Base-by-base conservation (phyloP, 805 yeast genomes). In the Metschnikowia amazonensis region DNA sequence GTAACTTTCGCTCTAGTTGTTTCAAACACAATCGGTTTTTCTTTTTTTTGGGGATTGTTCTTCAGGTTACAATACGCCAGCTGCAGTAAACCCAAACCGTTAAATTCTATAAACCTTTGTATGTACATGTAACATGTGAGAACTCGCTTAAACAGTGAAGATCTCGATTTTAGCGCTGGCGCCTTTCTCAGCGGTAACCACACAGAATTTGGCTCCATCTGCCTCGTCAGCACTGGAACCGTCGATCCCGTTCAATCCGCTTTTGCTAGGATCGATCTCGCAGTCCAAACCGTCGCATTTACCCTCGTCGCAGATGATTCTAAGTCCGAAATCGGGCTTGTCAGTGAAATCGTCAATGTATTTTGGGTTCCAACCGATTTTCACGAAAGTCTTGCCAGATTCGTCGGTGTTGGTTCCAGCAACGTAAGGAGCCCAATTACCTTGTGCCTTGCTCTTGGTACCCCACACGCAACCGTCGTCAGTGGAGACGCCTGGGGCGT, bases 341-440 rank as follows among this genome's bases (percentile, higher is more conserved):
- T 72, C 65, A 51, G 72, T 69, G 70, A 82, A 85, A 42, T 72
- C 72, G 52, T 84, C 92, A 56, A 86, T 64, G 65, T 87, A 86
- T 46, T 84, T 77, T 13, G 97, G 96, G 65, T 89, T 89, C 95
- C 95, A 88, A 37, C 92, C 96, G 62, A 89, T 79, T 67, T 87
- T 89, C 53, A 86, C 87, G 62, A 55, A 89, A 3, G 96, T 89
- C 62, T 78, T 77, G 27, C 87, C 84, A 48, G 60, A 66, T 50
- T 64, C 66, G 63, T 87, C 95, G 74, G 79, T 79, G 71, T 89
- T 89, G 49, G 90, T 88, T 52, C 97, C 97, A 13, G 94, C 95
- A 52, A 89, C 96, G 57, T 87, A 89, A 23, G 96, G 96, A 13
- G 96, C 69, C 96, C 96, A 89, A 76, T 89, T 89, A 47, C 97